These are phyloP conservation scores for Thermothielavioides terrestris DNA, from an alignment of 495 filamentous ascomycete species.

Conservation along the genomic window DNA sequence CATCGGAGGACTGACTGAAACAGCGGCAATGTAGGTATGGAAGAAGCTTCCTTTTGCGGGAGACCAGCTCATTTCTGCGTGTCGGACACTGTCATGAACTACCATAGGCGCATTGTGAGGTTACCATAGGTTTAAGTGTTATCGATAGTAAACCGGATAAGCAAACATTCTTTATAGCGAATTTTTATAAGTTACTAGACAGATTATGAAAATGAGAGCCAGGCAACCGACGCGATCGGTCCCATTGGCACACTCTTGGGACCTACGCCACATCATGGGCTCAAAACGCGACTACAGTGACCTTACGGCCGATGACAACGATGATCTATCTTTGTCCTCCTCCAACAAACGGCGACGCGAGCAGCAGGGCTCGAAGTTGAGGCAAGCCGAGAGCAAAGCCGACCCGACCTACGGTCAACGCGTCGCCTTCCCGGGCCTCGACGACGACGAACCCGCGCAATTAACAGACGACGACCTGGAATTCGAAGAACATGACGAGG, in stretches of 20 bases:
- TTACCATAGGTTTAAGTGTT: too few species aligned
- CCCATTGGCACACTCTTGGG: neutral
- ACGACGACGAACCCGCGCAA: constrained; percentile 33
- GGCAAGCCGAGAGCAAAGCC: constrained; percentile 26
- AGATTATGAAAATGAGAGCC: too few species aligned
- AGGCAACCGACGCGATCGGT: too few species aligned
- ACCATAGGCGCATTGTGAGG: too few species aligned
- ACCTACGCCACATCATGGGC: constrained; percentile 14
- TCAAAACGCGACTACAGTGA: constrained; percentile 21
- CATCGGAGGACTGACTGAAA: too few species aligned
- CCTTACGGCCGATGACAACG: constrained; percentile 5
- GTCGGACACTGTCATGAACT: too few species aligned
- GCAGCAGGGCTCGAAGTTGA: constrained; percentile 12
- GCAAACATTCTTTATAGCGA: too few species aligned
- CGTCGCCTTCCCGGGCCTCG: constrained; percentile 67
- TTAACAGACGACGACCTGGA: constrained; percentile 41
- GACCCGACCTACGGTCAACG: constrained; percentile 68
- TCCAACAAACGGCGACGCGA: constrained; percentile 27
- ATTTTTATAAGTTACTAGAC: too few species aligned
- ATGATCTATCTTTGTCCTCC: neutral
- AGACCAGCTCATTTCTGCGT: too few species aligned
- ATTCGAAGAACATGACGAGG: constrained; percentile 52
- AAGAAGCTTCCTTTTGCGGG: too few species aligned
- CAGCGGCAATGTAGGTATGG: too few species aligned
- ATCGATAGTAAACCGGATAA: too few species aligned